These are phyloP conservation scores for Stylonectria norvegica DNA, from an alignment of 2,329 filamentous ascomycete species.

Conservation along the genomic window DNA sequence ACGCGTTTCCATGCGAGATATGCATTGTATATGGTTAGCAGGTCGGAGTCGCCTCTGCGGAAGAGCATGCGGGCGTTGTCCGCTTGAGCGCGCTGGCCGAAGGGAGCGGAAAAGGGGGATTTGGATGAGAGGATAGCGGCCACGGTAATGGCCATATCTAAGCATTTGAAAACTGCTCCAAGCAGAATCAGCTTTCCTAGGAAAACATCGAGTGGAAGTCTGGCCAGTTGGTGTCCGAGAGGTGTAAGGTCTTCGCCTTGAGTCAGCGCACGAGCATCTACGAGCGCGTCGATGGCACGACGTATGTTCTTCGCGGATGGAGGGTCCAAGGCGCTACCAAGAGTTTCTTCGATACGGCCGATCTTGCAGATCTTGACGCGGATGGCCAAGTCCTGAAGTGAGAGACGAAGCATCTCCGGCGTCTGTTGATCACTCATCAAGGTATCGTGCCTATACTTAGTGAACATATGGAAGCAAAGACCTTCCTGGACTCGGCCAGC, in stretches of 20 bases:
- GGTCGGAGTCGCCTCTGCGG: constrained; percentile 82
- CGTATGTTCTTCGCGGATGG: constrained; percentile 90
- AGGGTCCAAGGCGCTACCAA: constrained; percentile 83
- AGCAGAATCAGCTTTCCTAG: constrained; percentile 89
- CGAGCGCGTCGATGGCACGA: constrained; percentile 84
- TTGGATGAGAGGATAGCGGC: constrained; percentile 93
- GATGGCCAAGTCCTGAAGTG: constrained; percentile 90
- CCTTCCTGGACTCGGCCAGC: constrained; percentile 94
- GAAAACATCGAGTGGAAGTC: constrained; percentile 88
- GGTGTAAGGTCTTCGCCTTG: constrained; percentile 78
- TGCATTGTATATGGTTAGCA: constrained; percentile 90
- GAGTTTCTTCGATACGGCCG: constrained; percentile 85
- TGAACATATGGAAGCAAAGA: constrained; percentile 94
- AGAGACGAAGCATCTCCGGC: constrained; percentile 91
- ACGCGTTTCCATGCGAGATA: constrained; percentile 85
- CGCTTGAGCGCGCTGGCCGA: constrained; percentile 78
- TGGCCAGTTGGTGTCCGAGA: constrained; percentile 80
- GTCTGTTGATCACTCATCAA: constrained; percentile 89
- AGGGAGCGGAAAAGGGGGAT: constrained; percentile 84
- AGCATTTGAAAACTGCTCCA: constrained; percentile 80
- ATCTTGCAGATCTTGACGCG: constrained; percentile 97
- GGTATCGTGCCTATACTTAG: constrained; percentile 80
- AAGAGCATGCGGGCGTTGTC: constrained; percentile 77
- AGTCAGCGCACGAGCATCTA: constrained; percentile 89
- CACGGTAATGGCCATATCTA: constrained; percentile 87